phyloP scores from a whole-genome alignment of 352 stramenopile genomes.

The Aphanomyces euteiches region DNA sequence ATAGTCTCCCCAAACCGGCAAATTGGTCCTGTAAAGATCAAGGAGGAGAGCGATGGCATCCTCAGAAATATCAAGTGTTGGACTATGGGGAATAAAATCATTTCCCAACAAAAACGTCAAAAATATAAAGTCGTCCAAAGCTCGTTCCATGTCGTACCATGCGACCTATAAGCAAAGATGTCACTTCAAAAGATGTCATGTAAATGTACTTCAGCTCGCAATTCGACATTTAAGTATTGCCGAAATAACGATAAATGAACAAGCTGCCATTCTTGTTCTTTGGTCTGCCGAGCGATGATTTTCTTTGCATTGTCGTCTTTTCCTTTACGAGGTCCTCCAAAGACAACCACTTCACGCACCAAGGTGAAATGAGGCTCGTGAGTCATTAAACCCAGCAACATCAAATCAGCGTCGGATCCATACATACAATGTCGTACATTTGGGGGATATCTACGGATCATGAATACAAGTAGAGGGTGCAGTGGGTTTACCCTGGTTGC shows the following conservation, averaged over 20 bases:
- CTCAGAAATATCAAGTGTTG: slow-evolving; percentile 97
- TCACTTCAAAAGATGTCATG: neutral
- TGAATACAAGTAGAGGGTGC: neutral
- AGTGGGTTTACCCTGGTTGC: slow-evolving; percentile 48
- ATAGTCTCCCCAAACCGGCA: slow-evolving; percentile 83
- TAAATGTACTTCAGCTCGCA: slow-evolving; percentile 48
- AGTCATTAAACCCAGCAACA: slow-evolving; percentile 97
- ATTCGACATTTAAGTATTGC: slow-evolving; percentile 98
- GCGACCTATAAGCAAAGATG: slow-evolving; percentile 31
- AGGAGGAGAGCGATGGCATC: slow-evolving; percentile 95
- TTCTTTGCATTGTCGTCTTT: slow-evolving; percentile 76
- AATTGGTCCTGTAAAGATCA: slow-evolving; percentile 87
- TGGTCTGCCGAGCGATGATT: slow-evolving; percentile 88
- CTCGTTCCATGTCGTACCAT: slow-evolving; percentile 87
- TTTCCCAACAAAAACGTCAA: slow-evolving; percentile 99
- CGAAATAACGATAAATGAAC: slow-evolving; percentile 95
- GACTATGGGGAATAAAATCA: slow-evolving; percentile 99
- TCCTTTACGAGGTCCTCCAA: slow-evolving; percentile 48
- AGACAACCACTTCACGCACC: slow-evolving; percentile 97
- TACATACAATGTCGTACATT: slow-evolving; percentile 99
- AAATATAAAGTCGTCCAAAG: slow-evolving; percentile 99
- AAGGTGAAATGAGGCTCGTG: slow-evolving; percentile 99
- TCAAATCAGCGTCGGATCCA: slow-evolving; percentile 98
- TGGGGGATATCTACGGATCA: slow-evolving; percentile 66
- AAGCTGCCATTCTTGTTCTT: slow-evolving; percentile 95